Evolutionary conservation across 371 early-diverging fungal genomes (phyloP).

Genomic region (Phascolomyces articulosus): DNA sequence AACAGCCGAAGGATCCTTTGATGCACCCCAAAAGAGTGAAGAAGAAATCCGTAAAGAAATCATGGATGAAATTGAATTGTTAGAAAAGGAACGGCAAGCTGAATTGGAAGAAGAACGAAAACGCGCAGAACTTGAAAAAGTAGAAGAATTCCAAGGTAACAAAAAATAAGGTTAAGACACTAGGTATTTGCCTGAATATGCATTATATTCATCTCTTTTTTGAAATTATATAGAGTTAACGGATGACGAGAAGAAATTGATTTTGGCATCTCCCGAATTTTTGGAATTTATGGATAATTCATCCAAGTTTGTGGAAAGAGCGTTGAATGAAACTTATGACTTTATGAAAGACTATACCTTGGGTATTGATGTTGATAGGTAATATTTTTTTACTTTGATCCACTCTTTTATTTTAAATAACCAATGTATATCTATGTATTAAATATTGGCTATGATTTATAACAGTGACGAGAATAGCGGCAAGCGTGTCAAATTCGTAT

Average conservation of each 20-base stretch:
- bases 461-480: constrained; percentile 66
- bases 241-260: constrained; percentile 77
- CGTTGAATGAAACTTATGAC: constrained; percentile 89
- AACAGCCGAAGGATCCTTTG: constrained; percentile 69
- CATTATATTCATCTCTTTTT: too few relatives aligned
- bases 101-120: constrained; percentile 65
- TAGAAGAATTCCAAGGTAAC: constrained; percentile 43
- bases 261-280: constrained; percentile 79
- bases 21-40: constrained; percentile 60
- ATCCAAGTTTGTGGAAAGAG: constrained; percentile 88
- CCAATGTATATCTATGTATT: too few relatives aligned
- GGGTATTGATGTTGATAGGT: constrained; percentile 65
- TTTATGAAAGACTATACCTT: constrained; percentile 93
- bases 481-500: constrained; percentile 71
- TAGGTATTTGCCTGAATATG: too few relatives aligned
- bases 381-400: too few relatives aligned
- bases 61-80: constrained; percentile 60
- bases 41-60: constrained; percentile 65
- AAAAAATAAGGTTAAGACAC: not conserved
- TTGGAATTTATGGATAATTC: constrained; percentile 85
- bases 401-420: too few relatives aligned
- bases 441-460: too few relatives aligned
- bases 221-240: constrained; percentile 68
- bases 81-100: constrained; percentile 62
- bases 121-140: constrained; percentile 55